These are phyloP conservation scores for Trichosporon sp. DNA, from an alignment of 1,284 basidiomycete species.

Conservation along the genomic window DNA sequence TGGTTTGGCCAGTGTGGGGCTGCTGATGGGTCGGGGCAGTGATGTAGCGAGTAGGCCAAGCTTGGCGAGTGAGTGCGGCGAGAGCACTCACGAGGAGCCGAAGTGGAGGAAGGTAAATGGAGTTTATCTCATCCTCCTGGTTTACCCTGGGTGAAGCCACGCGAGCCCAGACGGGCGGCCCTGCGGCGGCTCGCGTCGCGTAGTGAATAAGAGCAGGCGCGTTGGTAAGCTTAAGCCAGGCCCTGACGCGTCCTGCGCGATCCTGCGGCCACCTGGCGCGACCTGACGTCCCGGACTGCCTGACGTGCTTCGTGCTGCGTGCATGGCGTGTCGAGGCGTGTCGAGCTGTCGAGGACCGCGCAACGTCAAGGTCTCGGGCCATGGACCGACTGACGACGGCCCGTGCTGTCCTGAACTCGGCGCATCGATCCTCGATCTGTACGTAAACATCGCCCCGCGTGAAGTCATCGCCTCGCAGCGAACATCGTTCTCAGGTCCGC, in stretches of 20 bases:
- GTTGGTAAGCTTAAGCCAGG: neutral
- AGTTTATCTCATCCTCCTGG: neutral
- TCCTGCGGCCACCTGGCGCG: too few species aligned
- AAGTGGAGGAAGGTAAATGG: neutral
- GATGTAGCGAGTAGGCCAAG: neutral
- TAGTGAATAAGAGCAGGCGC: neutral
- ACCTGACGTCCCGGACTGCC: neutral
- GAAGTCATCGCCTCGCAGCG: neutral
- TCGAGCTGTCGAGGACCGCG: neutral
- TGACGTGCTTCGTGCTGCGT: neutral
- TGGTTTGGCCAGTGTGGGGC: neutral
- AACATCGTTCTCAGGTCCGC: neutral
- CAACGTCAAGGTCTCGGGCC: too few species aligned
- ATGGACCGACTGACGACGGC: neutral
- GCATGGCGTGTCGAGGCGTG: neutral
- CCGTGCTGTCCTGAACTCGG: neutral
- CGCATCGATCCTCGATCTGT: neutral
- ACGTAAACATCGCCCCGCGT: neutral
- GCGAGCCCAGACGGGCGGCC: too few species aligned
- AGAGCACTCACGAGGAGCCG: neutral
- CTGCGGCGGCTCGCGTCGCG: too few species aligned
- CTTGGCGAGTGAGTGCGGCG: too few species aligned
- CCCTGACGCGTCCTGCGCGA: neutral
- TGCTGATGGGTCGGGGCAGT: neutral
- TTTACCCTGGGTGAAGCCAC: neutral